Evolutionary conservation across 139 green algal genomes (phyloP).

Genomic region (Chlamydomonas applanata): DNA sequence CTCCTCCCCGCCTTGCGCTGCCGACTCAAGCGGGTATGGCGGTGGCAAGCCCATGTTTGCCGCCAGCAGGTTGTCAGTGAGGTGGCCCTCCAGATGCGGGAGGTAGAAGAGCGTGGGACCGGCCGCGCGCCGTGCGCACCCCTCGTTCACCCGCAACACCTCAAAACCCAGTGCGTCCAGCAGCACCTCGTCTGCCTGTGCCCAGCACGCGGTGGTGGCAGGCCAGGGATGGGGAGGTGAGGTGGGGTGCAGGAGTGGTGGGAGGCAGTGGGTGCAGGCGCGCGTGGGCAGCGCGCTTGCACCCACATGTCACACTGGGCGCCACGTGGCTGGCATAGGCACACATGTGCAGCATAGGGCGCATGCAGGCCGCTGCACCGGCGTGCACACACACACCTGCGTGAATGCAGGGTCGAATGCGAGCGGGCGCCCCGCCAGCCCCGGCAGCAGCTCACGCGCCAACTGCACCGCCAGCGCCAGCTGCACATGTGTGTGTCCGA

Average conservation of each 20-base stretch:
- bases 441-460: constrained; percentile 21
- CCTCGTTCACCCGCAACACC: constrained; percentile 40
- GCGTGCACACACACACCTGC: no score
- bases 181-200: constrained; percentile 28
- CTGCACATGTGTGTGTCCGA: constrained; percentile 31
- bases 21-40: no score
- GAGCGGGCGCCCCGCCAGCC: background rate
- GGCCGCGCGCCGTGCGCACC: constrained; percentile 21
- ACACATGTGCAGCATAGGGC: no score
- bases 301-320: no score
- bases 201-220: constrained; percentile 61
- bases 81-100: constrained; percentile 57
- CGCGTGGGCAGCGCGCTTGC: no score
- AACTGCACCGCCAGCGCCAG: constrained; percentile 50
- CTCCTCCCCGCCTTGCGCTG: no score
- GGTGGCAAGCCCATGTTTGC: constrained; percentile 36
- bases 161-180: constrained; percentile 31
- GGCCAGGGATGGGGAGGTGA: constrained; percentile 12
- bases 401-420: no score
- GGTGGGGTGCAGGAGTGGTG: background rate
- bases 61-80: constrained; percentile 49
- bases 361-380: no score
- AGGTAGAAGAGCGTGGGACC: constrained; percentile 68
- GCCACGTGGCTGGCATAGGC: no score
- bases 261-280: no score